Conservation (phyloP, 164 flowering plant genomes). For the Litsea cubeba region DNA sequence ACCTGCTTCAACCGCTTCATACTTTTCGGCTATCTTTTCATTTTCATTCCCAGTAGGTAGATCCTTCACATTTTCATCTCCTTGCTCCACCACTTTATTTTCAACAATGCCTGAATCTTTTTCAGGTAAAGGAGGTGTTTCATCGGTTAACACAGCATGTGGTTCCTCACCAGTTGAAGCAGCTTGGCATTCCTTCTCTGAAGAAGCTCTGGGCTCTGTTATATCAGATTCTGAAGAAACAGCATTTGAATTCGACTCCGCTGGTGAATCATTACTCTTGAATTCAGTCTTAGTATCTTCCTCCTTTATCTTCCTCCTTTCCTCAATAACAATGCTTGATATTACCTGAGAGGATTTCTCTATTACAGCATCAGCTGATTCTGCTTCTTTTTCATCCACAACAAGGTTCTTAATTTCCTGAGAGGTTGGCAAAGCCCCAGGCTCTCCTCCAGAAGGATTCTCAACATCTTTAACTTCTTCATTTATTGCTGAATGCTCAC, state of each 20-base stretch:
- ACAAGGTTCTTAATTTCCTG: conserved; percentile 14
- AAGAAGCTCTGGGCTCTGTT: conserved; percentile 13
- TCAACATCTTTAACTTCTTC: conserved; percentile 22
- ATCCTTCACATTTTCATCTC: conserved; percentile 15
- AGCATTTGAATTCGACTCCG: conserved; percentile 16
- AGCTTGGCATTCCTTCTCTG: conserved; percentile 4
- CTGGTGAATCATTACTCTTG: conserved; percentile 20
- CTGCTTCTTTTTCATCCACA: conserved; percentile 18
- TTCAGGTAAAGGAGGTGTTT: conserved; percentile 14
- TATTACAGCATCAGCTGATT: background rate
- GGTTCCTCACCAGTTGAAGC: conserved; percentile 24
- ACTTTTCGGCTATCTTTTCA: conserved; percentile 20
- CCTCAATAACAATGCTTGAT: conserved; percentile 10
- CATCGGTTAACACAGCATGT: conserved; percentile 17
- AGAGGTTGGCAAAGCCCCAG: conserved; percentile 12
- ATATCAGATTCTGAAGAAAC: conserved; percentile 14
- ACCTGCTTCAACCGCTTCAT: conserved; percentile 29
- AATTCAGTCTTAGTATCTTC: conserved; percentile 12
- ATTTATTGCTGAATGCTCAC: conserved; percentile 16
- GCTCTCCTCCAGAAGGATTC: conserved; percentile 19
- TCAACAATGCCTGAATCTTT: conserved; percentile 16
- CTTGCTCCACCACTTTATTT: conserved; percentile 18
- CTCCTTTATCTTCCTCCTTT: conserved; percentile 11
- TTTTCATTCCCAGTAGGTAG: conserved; percentile 13
- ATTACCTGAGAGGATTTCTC: conserved; percentile 13